phyloP scores from a whole-genome alignment of 1,284 basidiomycete species.

The Fomitopsis pinicola region DNA sequence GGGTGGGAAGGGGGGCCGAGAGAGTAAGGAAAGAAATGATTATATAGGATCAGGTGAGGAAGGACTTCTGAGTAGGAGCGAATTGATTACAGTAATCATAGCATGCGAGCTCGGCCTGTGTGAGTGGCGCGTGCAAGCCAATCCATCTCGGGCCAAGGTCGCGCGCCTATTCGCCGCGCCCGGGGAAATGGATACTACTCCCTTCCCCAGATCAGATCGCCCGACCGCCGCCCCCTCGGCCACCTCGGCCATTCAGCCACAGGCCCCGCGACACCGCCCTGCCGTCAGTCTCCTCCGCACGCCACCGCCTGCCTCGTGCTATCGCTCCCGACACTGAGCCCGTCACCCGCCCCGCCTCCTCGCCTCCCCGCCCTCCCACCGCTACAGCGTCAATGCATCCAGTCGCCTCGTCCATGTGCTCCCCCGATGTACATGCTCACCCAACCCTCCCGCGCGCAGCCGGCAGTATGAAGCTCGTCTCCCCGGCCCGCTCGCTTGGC shows the following conservation, averaged over 20 bases:
- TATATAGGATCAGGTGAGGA: constrained; percentile 22
- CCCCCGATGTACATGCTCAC: not conserved
- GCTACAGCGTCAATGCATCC: not conserved
- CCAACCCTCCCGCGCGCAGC: not conserved
- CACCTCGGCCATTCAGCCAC: not conserved
- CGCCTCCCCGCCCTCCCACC: not conserved
- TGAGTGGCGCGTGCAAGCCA: constrained; percentile 11
- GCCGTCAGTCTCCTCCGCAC: not conserved
- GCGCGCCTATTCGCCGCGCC: not conserved
- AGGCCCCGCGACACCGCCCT: not conserved
- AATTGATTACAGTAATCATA: constrained; percentile 5
- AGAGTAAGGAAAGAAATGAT: constrained; percentile 14
- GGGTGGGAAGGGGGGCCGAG: constrained; percentile 14
- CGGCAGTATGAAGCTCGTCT: not conserved
- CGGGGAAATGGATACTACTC: constrained; percentile 7
- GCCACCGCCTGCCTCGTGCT: not conserved
- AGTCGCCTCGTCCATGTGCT: no score
- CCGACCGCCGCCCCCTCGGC: not conserved
- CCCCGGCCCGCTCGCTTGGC: no score
- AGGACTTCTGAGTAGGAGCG: constrained; percentile 1
- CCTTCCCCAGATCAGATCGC: constrained; percentile 10
- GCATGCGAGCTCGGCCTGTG: not conserved
- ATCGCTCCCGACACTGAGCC: not conserved
- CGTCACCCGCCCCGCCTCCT: not conserved
- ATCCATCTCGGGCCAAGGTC: not conserved